A percentile compares a stretch with the other conserved stretches of the same genome.
phyloP scores from a whole-genome alignment of 2,329 filamentous ascomycete genomes.

The Ophiosphaerella korrae region DNA sequence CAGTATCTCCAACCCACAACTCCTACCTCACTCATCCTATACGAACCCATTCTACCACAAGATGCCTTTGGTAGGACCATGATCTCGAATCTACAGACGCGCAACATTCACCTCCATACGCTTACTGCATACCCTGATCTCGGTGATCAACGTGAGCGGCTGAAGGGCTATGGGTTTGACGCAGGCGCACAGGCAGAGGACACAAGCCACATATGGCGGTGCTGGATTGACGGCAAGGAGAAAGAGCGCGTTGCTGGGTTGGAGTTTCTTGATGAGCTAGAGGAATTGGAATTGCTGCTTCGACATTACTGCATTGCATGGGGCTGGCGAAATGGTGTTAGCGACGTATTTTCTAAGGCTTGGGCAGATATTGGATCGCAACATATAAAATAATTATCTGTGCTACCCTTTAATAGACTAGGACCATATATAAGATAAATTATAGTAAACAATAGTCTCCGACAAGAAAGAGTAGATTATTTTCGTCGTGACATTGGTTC shows the following conservation, averaged over 20 bases:
- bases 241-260: constrained; percentile 78
- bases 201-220: constrained; percentile 73
- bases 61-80: constrained; percentile 92
- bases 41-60: constrained; percentile 84
- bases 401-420: neutral
- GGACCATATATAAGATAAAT: neutral
- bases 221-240: constrained; percentile 73
- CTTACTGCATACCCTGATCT: constrained; percentile 73
- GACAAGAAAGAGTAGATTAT: neutral
- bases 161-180: constrained; percentile 70
- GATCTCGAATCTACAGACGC: constrained; percentile 82
- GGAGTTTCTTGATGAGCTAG: constrained; percentile 91
- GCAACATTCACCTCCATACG: constrained; percentile 84
- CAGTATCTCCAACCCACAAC: constrained; percentile 50
- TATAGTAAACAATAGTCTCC: neutral
- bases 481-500: neutral
- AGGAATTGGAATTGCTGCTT: constrained; percentile 88
- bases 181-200: constrained; percentile 62
- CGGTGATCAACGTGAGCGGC: constrained; percentile 68
- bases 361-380: constrained; percentile 38
- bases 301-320: constrained; percentile 89
- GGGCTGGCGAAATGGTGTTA: constrained; percentile 71
- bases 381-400: neutral
- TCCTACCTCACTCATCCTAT: constrained; percentile 70
- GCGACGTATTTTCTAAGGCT: constrained; percentile 37